Evolutionary conservation across 2,329 filamentous ascomycete genomes (phyloP).

Genomic region (Ophiostoma piceae): DNA sequence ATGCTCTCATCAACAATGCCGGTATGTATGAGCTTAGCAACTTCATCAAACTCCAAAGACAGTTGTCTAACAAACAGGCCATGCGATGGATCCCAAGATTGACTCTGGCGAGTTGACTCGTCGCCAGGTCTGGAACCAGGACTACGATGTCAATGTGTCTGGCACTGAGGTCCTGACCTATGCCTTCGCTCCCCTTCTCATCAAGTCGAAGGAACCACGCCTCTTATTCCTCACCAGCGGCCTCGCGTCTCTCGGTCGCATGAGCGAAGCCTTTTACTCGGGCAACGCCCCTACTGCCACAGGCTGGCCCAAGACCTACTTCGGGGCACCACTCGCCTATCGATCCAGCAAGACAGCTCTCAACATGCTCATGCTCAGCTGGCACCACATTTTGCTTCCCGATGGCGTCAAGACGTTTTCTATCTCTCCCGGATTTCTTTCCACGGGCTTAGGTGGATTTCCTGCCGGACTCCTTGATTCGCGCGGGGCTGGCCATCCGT

Average conservation of each 20-base stretch:
- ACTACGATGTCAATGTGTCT: not conserved
- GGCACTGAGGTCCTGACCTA: not conserved
- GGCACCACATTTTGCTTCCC: not conserved
- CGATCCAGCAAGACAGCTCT: not conserved
- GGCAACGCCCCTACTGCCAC: not conserved
- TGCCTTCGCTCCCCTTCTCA: not conserved
- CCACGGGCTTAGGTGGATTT: not conserved
- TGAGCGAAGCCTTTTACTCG: not conserved
- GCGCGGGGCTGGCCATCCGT: not conserved
- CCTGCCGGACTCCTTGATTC: not conserved
- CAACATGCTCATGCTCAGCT: not conserved
- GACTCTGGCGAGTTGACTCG: not conserved
- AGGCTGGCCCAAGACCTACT: not conserved
- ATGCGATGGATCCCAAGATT: not conserved
- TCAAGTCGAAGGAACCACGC: not conserved
- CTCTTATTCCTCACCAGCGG: not conserved
- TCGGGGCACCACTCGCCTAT: not conserved
- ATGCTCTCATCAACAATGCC: too few relatives aligned
- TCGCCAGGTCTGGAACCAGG: not conserved
- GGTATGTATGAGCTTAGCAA: too few relatives aligned
- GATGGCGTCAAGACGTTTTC: not conserved
- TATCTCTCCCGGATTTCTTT: not conserved
- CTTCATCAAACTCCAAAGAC: too few relatives aligned
- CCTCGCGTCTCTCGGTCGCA: not conserved
- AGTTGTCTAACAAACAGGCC: not conserved